Evolutionary conservation across 164 flowering plant genomes (phyloP).

Genomic region (Litsea cubeba): DNA sequence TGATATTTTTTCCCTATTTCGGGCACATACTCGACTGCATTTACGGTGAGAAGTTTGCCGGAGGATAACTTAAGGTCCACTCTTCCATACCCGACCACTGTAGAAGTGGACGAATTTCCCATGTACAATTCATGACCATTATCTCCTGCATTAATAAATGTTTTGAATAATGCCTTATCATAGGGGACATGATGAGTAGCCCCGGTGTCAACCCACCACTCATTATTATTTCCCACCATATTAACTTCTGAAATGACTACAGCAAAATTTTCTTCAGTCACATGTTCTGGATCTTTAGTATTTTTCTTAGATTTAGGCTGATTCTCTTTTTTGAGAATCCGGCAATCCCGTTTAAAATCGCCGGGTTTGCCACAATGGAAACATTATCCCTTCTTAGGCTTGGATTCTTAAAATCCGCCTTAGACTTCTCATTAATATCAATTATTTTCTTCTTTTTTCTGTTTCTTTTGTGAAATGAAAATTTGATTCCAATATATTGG

Average conservation of each 20-base stretch:
- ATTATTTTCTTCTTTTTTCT: background rate
- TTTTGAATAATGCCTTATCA: too few species aligned
- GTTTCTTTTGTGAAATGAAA: background rate
- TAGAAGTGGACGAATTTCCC: background rate
- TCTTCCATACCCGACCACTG: background rate
- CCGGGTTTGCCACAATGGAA: too few species aligned
- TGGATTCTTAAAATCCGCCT: background rate
- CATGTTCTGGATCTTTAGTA: too few species aligned
- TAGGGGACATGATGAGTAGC: too few species aligned
- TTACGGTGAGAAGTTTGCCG: too few species aligned
- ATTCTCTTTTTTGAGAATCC: background rate
- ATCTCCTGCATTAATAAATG: background rate
- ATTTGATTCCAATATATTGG: background rate
- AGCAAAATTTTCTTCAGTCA: background rate
- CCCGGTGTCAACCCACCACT: too few species aligned
- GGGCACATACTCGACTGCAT: background rate
- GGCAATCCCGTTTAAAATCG: too few species aligned
- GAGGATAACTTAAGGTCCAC: background rate
- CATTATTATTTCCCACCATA: too few species aligned
- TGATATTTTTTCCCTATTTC: background rate
- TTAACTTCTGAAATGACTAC: background rate
- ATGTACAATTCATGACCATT: background rate
- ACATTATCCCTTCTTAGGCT: too few species aligned
- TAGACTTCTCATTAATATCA: background rate
- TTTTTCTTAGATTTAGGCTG: background rate